phyloP scores from a whole-genome alignment of 768 basidiomycete species.

The Tulasnella sp. region DNA sequence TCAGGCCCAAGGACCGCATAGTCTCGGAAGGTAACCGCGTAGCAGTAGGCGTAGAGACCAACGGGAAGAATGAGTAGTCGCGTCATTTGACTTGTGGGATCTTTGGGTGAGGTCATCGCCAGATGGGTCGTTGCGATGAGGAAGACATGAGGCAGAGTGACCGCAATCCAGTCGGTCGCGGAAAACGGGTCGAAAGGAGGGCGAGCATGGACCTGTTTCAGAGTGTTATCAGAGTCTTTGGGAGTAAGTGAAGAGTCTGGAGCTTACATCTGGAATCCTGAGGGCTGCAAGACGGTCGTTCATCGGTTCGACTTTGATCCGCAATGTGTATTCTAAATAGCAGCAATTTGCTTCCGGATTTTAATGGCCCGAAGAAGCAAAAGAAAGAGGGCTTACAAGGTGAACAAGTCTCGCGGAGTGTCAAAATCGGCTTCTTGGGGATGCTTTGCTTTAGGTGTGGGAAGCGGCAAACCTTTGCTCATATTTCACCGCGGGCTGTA shows the following conservation, averaged over 20 bases:
- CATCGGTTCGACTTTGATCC: neutral
- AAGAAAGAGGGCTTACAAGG: neutral
- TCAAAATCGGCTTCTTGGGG: neutral
- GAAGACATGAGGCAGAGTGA: neutral
- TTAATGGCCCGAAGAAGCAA: neutral
- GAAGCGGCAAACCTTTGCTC: neutral
- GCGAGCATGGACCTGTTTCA: neutral
- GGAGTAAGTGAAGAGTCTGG: neutral
- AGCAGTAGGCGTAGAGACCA: neutral
- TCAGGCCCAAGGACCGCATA: neutral
- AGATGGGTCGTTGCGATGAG: neutral
- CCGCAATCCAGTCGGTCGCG: neutral
- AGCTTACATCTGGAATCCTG: neutral
- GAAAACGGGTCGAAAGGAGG: neutral
- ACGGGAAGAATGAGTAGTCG: neutral
- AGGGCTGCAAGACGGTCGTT: neutral
- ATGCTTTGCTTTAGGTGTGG: neutral
- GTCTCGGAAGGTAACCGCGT: neutral
- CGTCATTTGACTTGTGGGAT: neutral
- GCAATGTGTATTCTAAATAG: neutral
- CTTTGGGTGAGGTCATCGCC: neutral
- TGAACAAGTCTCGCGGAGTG: neutral
- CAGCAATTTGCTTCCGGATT: neutral
- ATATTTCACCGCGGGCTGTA: neutral
- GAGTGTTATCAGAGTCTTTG: neutral